phyloP scores from a whole-genome alignment of 768 basidiomycete genomes.

The Calocera cornea region DNA sequence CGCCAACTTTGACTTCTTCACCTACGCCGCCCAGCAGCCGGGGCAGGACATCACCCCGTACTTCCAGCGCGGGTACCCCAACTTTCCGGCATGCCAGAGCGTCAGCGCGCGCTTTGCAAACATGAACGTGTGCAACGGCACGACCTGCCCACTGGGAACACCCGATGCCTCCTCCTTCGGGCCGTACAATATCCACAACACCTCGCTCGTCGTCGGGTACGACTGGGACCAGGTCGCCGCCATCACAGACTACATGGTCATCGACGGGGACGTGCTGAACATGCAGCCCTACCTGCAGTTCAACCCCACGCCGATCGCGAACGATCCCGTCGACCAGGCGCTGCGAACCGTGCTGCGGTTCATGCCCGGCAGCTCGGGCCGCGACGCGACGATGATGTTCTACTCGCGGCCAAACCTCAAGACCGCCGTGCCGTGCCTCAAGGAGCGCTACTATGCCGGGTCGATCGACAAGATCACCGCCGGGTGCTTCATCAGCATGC shows the following conservation, averaged over 20 bases:
- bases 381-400: constrained; percentile 84
- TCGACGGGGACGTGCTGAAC: constrained; percentile 91
- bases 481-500: constrained; percentile 80
- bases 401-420: constrained; percentile 52
- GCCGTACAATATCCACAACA: constrained; percentile 51
- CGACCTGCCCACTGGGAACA: constrained; percentile 53
- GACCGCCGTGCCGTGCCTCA: constrained; percentile 63
- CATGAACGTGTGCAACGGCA: constrained; percentile 54
- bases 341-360: constrained; percentile 58
- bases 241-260: constrained; percentile 64
- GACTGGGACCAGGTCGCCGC: constrained; percentile 75
- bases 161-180: constrained; percentile 46
- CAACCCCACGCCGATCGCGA: constrained; percentile 50
- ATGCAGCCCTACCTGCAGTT: constrained; percentile 70
- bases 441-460: constrained; percentile 77
- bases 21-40: constrained; percentile 39
- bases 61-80: constrained; percentile 56
- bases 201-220: constrained; percentile 64
- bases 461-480: constrained; percentile 94
- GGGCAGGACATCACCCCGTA: constrained; percentile 85
- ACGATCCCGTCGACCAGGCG: constrained; percentile 68
- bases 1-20: constrained; percentile 41
- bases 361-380: constrained; percentile 43
- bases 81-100: constrained; percentile 51
- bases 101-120: constrained; percentile 53